Conservation (phyloP, 768 basidiomycete genomes). For the Albatrellus ellisii region DNA sequence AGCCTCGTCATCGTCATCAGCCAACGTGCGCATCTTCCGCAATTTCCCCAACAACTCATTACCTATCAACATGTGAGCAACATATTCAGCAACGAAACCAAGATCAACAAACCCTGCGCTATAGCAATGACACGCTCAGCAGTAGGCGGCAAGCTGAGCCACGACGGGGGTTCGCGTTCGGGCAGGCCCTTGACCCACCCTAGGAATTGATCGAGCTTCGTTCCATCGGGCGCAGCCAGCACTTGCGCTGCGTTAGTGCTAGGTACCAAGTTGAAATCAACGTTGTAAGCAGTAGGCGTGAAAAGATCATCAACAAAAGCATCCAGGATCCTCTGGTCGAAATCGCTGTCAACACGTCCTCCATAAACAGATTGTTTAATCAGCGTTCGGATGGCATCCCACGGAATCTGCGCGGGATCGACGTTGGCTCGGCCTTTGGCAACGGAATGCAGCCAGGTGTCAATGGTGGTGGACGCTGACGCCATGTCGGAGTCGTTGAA, state of each 20-base stretch:
- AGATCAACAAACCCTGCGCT: conserved; percentile 56
- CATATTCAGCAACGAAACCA: not conserved
- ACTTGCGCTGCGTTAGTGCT: conserved; percentile 40
- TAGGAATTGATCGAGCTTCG: conserved; percentile 83
- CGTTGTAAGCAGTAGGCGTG: conserved; percentile 79
- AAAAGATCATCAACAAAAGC: conserved; percentile 89
- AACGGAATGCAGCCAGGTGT: conserved; percentile 70
- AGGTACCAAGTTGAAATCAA: conserved; percentile 83
- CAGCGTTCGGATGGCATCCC: conserved; percentile 87
- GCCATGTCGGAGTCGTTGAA: conserved; percentile 99
- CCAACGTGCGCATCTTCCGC: conserved; percentile 83
- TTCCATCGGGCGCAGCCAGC: conserved; percentile 78
- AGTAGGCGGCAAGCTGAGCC: conserved; percentile 86
- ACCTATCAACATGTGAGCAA: conserved; percentile 30
- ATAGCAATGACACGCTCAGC: conserved; percentile 88
- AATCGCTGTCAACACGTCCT: conserved; percentile 87
- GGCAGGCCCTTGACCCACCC: conserved; percentile 83
- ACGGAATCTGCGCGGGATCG: conserved; percentile 84
- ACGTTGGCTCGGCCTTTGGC: conserved; percentile 88
- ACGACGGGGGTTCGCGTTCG: conserved; percentile 87
- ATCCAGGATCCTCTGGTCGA: conserved; percentile 87
- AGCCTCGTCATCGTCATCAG: conserved; percentile 71
- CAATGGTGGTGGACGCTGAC: conserved; percentile 85
- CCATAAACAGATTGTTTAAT: conserved; percentile 96
- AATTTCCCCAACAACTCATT: conserved; percentile 75